These are phyloP conservation scores for Fusarium sororula DNA, from an alignment of 2,329 filamentous ascomycete species.

Conservation along the genomic window DNA sequence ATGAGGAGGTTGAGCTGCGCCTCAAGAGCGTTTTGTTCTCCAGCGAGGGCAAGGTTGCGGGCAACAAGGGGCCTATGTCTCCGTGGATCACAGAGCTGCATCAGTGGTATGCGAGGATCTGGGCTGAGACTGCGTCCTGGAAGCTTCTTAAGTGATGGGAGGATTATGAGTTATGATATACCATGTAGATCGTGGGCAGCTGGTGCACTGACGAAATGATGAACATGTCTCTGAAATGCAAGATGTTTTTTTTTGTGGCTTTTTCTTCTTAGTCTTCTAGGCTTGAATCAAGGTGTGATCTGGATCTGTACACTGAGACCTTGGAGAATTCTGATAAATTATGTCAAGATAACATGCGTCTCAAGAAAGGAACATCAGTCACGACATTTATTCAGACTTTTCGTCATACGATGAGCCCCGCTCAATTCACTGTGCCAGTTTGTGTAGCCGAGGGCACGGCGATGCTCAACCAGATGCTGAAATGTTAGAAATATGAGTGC, in stretches of 20 bases:
- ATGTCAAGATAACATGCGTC: background rate
- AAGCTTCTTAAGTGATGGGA: conserved; percentile 45
- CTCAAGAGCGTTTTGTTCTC: conserved; percentile 71
- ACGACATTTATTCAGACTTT: background rate
- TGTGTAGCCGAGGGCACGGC: accelerated
- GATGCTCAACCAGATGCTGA: accelerated
- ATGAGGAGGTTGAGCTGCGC: conserved; percentile 68
- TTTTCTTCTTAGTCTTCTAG: no score
- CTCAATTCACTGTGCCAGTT: background rate
- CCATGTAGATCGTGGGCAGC: background rate
- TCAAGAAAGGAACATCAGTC: background rate
- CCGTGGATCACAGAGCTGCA: conserved; percentile 44
- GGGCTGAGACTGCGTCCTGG: conserved; percentile 52
- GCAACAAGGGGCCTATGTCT: conserved; percentile 46
- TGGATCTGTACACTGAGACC: accelerated
- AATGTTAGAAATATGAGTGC: no score
- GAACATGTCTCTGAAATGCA: background rate
- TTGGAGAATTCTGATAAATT: no score
- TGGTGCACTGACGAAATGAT: background rate
- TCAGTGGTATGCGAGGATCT: conserved; percentile 54
- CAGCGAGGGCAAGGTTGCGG: conserved; percentile 50
- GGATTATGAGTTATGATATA: conserved; percentile 4
- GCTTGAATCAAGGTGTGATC: no score
- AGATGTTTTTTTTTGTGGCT: no score
- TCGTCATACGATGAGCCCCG: background rate